Base-by-base conservation (phyloP, 345 rosid genomes). In the Nephelium lappaceum region DNA sequence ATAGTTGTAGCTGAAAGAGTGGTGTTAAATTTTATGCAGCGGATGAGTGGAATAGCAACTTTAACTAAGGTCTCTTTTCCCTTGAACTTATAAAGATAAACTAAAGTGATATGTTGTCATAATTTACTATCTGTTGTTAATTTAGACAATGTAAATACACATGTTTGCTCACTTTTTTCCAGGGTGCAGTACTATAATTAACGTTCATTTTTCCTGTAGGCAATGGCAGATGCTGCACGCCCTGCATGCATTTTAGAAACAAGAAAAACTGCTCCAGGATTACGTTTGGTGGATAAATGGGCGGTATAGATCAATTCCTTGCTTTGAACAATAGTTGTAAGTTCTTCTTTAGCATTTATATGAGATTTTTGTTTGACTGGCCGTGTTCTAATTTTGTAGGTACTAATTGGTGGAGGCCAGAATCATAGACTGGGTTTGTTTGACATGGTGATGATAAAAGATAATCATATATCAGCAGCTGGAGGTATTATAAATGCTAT, bases 21-120 rank as follows among this genome's bases (percentile, higher is more conserved):
- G 79, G 98, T 81, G 76, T 89, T 97, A 69, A 94, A 97, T 80
- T 97, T 94, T 83, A 92, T 97, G 95, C 98, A 97, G 85, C 89
- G 96, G 87, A 97, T 94, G 98, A 97, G 98, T 72, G 99, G 98
- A 78, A 93, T 94, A 82, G 99, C 99, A 5, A 93, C 99, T 25
- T 85, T 97, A 75, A 94, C 99, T 64, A 93, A 91, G 97, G 98
- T 94, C 64, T 74, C 63, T 38, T 11, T 66, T 73, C 67, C 51
- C 18, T 81, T 77, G 53, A 31, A 51, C 58, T 60, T 71, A 36
- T 51, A 11, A 39, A 80, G 21, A 45, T 61, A 43, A 38, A 55
- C 43, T 68, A 47, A 63, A 71, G 61, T 45, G 53, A 53, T 36
- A 4, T 16, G 18, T 75, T 75, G 23, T 58, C 45, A 38, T 71